Conservation (phyloP, 2,329 filamentous ascomycete species). For the Chaetomiaceae sp. region DNA sequence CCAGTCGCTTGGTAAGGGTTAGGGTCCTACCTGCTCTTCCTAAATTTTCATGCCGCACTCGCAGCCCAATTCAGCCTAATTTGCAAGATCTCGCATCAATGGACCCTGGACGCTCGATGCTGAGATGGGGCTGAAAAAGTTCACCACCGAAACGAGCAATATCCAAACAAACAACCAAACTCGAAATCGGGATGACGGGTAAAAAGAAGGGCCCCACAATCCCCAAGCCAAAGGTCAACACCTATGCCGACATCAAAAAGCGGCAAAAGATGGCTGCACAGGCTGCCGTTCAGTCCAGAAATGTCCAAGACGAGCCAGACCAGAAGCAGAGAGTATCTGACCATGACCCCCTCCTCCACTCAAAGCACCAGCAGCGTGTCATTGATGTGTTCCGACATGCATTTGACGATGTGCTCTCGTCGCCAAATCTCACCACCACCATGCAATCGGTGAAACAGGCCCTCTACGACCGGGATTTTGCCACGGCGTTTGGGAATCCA, state of each 20-base stretch:
- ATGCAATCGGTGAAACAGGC: slow-evolving; percentile 83
- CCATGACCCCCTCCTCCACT: no score
- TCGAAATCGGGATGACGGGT: slow-evolving; percentile 6
- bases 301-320: background rate
- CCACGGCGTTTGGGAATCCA: slow-evolving; percentile 66
- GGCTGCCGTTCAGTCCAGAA: background rate
- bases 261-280: background rate
- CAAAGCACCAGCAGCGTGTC: slow-evolving; percentile 36
- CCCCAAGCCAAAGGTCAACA: no score
- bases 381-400: slow-evolving; percentile 68
- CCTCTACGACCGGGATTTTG: slow-evolving; percentile 82
- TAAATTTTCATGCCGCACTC: no score
- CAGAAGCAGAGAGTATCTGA: slow-evolving; percentile 5
- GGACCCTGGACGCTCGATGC: slow-evolving; percentile 3
- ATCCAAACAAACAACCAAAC: slow-evolving; percentile 4
- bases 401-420: slow-evolving; percentile 50
- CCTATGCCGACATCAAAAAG: background rate
- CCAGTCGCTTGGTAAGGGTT: slow-evolving; percentile 9
- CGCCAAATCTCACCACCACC: slow-evolving; percentile 45
- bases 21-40: no score
- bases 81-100: background rate
- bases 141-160: slow-evolving; percentile 12
- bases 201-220: no score
- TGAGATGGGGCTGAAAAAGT: slow-evolving; percentile 12
- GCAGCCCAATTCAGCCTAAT: slow-evolving; percentile 23